phyloP scores from a whole-genome alignment of 2,329 filamentous ascomycete species.

The Rutstroemia sp. region DNA sequence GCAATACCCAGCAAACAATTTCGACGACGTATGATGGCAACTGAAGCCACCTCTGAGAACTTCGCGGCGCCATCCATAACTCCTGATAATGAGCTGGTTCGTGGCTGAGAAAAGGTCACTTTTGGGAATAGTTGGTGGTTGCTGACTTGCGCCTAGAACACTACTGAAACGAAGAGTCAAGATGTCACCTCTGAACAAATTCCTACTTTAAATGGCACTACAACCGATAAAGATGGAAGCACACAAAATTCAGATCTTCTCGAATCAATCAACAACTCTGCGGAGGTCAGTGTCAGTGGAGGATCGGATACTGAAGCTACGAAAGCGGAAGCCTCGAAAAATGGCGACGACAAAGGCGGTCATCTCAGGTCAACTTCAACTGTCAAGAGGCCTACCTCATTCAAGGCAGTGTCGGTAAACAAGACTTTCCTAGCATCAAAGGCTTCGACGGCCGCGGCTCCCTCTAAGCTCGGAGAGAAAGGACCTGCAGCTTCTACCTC shows the following conservation, averaged over 20 bases:
- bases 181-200: slow-evolving; percentile 35
- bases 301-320: slow-evolving; percentile 72
- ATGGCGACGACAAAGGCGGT: slow-evolving; percentile 48
- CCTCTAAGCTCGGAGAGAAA: slow-evolving; percentile 46
- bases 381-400: slow-evolving; percentile 63
- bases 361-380: slow-evolving; percentile 52
- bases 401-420: slow-evolving; percentile 81
- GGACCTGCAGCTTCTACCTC: slow-evolving; percentile 13
- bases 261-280: slow-evolving; percentile 53
- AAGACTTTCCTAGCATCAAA: slow-evolving; percentile 78
- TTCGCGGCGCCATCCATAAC: slow-evolving; percentile 29
- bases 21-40: slow-evolving; percentile 56
- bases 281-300: slow-evolving; percentile 62
- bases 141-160: slow-evolving; percentile 27
- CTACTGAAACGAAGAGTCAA: slow-evolving; percentile 43
- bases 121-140: not conserved
- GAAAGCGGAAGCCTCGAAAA: slow-evolving; percentile 45
- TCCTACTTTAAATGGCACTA: slow-evolving; percentile 39
- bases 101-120: slow-evolving; percentile 5
- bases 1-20: not conserved
- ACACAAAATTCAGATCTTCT: slow-evolving; percentile 47
- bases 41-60: slow-evolving; percentile 49
- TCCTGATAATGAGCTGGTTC: slow-evolving; percentile 28
- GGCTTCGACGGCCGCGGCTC: slow-evolving; percentile 36
- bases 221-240: slow-evolving; percentile 40